Percentiles rank a stretch among this genome's conserved stretches.
Evolutionary conservation across 768 basidiomycete species (phyloP).

Genomic region (Antrodiella citrinella): DNA sequence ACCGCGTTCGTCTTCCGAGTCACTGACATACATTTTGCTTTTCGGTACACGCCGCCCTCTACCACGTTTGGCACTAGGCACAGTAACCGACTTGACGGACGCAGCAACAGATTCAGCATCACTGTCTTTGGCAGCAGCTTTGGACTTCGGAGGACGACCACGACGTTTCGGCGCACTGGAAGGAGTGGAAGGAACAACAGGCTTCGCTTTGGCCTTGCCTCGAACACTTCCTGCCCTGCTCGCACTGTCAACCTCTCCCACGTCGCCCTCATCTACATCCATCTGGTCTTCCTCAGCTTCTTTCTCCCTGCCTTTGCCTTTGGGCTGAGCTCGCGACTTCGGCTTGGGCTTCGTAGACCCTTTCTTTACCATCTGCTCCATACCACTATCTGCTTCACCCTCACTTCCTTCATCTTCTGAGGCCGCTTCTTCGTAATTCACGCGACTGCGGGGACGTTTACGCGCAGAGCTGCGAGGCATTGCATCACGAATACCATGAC

Average conservation of each 20-base stretch:
- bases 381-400: slow-evolving; percentile 23
- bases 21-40: slow-evolving; percentile 3
- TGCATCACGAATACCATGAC: slow-evolving; percentile 33
- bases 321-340: slow-evolving; percentile 10
- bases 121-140: not conserved
- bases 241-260: not conserved
- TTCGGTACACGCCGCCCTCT: slow-evolving; percentile 6
- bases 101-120: not conserved
- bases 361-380: slow-evolving; percentile 28
- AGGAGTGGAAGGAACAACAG: not conserved
- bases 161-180: not conserved
- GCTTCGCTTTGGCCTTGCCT: not conserved
- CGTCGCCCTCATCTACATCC: slow-evolving; percentile 16
- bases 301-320: slow-evolving; percentile 14
- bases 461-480: slow-evolving; percentile 16
- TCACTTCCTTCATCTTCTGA: slow-evolving; percentile 19
- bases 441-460: slow-evolving; percentile 21
- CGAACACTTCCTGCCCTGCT: not conserved
- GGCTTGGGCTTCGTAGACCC: slow-evolving; percentile 12
- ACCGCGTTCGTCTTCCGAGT: slow-evolving; percentile 3
- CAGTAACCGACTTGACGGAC: not conserved
- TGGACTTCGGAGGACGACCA: slow-evolving; percentile 5
- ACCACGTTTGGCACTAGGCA: slow-evolving; percentile 3
- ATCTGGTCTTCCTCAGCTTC: slow-evolving; percentile 15
- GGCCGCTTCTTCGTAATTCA: slow-evolving; percentile 16